Evolutionary conservation across 106 monocot species (phyloP).

Genomic region (Dendrobium huoshanense): DNA sequence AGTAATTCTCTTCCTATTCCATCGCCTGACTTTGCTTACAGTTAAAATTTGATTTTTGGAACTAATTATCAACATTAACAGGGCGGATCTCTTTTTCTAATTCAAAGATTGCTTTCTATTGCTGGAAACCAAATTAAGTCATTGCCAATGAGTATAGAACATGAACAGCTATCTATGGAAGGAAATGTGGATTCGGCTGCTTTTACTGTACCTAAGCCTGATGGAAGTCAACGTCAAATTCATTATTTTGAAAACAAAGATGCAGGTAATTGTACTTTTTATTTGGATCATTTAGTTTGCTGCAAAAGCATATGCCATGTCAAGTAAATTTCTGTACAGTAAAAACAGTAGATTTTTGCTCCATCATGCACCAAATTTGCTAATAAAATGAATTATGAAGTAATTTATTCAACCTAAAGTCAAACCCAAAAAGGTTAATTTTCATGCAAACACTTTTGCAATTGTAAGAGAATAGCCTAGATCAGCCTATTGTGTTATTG

Average conservation of each 20-base stretch:
- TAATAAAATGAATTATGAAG: neutral
- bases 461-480: neutral
- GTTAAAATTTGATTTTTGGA: neutral
- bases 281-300: neutral
- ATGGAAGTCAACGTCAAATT: neutral
- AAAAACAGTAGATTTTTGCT: neutral
- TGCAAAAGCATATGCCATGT: neutral
- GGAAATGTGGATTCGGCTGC: neutral
- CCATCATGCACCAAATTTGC: neutral
- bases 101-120: constrained; percentile 56
- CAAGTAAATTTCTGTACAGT: neutral
- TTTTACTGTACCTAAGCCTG: neutral
- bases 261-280: constrained; percentile 18
- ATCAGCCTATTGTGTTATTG: no score
- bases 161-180: constrained; percentile 8
- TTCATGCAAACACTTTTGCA: neutral
- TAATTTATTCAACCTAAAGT: neutral
- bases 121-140: constrained; percentile 36
- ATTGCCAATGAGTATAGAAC: neutral
- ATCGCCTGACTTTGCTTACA: neutral
- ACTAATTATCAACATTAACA: constrained; percentile 15
- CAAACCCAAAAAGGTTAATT: neutral
- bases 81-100: constrained; percentile 72
- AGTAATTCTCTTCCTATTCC: constrained; percentile 41
- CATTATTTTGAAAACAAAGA: constrained; percentile 3